phyloP scores from a whole-genome alignment of 345 rosid genomes.

The Chamaenerion angustifolium region DNA sequence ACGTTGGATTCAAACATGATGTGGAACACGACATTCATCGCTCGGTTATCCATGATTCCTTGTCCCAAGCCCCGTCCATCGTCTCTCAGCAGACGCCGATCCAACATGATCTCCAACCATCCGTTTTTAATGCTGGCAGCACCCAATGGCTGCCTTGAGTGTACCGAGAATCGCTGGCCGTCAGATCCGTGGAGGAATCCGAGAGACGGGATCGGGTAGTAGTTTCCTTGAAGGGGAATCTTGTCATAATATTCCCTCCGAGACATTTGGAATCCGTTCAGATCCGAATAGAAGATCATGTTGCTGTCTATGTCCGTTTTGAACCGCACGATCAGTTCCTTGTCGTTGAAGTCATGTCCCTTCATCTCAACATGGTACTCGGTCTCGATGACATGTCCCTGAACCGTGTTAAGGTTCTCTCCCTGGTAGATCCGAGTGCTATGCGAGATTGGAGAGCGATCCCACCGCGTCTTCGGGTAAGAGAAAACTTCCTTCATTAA shows the following conservation, averaged over 20 bases:
- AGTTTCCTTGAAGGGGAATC: constrained; percentile 96
- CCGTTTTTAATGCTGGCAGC: constrained; percentile 67
- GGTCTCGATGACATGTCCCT: constrained; percentile 55
- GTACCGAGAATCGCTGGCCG: constrained; percentile 74
- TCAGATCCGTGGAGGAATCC: constrained; percentile 81
- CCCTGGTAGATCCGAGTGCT: constrained; percentile 64
- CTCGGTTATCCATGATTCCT: constrained; percentile 88
- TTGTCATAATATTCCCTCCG: constrained; percentile 87
- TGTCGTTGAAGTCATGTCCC: constrained; percentile 51
- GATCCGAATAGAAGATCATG: constrained; percentile 68
- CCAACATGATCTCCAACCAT: constrained; percentile 95
- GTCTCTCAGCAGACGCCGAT: constrained; percentile 65
- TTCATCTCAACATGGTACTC: constrained; percentile 93
- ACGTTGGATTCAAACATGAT: constrained; percentile 52
- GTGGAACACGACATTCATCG: constrained; percentile 63
- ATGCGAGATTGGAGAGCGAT: constrained; percentile 56
- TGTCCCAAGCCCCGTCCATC: constrained; percentile 99
- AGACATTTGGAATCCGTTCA: constrained; percentile 98
- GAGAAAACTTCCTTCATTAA: constrained; percentile 78
- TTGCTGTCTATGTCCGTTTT: constrained; percentile 57
- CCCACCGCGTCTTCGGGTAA: constrained; percentile 66
- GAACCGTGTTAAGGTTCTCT: constrained; percentile 26
- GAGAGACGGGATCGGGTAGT: constrained; percentile 95
- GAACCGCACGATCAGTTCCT: constrained; percentile 75
- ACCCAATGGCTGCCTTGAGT: constrained; percentile 86